phyloP scores from a whole-genome alignment of 345 rosid genomes.

The Acer negundo region DNA sequence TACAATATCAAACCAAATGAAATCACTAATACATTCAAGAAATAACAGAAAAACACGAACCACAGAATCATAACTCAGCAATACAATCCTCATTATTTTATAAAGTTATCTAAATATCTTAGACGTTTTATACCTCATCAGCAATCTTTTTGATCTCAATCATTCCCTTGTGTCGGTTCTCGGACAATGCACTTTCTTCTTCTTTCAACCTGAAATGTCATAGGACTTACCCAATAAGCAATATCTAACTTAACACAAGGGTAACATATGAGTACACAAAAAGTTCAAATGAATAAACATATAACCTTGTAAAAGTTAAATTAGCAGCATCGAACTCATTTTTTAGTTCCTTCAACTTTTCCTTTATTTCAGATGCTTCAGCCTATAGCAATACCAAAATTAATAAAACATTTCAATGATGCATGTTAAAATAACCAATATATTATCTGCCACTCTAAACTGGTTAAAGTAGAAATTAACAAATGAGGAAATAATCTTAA shows the following conservation, averaged over 20 bases:
- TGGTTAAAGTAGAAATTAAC: not conserved
- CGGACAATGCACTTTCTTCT: slow-evolving; percentile 56
- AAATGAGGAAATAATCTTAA: not conserved
- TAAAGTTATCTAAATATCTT: not conserved
- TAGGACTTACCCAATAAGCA: slow-evolving; percentile 1
- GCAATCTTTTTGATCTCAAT: slow-evolving; percentile 50
- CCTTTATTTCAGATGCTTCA: slow-evolving; percentile 84
- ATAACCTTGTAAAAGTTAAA: slow-evolving; percentile 55
- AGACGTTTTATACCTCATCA: slow-evolving; percentile 54
- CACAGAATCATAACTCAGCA: not conserved
- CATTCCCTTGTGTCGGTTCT: slow-evolving; percentile 40
- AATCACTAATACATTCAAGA: not conserved
- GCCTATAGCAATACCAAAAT: slow-evolving; percentile 52
- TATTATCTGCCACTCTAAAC: not conserved
- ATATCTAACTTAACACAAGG: slow-evolving; percentile 15
- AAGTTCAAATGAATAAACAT: slow-evolving; percentile 10
- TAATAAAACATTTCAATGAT: slow-evolving; percentile 11
- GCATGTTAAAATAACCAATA: not conserved
- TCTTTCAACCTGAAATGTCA: slow-evolving; percentile 60
- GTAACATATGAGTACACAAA: slow-evolving; percentile 13
- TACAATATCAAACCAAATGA: slow-evolving; percentile 7
- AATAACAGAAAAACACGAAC: not conserved
- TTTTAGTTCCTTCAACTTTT: slow-evolving; percentile 56
- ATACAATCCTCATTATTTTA: not conserved
- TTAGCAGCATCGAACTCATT: slow-evolving; percentile 54